Percentiles rank a stretch among this genome's conserved stretches.
These are phyloP conservation scores for Haematococcus lacustris DNA, from an alignment of 139 green algal species.

Conservation along the genomic window DNA sequence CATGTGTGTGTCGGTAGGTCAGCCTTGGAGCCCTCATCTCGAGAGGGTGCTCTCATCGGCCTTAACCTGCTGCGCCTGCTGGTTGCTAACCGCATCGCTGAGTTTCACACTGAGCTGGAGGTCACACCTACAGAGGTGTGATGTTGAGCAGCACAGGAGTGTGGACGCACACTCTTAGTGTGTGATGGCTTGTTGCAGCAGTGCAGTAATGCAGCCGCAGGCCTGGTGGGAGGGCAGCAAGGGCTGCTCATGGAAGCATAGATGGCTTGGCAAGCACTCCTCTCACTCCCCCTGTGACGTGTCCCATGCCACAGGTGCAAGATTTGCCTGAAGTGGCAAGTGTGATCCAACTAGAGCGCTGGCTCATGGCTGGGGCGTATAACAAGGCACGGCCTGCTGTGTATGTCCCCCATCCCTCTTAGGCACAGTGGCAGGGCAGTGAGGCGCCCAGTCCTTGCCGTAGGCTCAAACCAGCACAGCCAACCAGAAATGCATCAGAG, in stretches of 20 bases:
- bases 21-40: slow-evolving; percentile 50
- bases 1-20: too few species aligned
- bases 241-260: neutral
- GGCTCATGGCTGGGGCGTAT: slow-evolving; percentile 95
- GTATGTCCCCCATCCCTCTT: too few species aligned
- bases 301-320: slow-evolving; percentile 13
- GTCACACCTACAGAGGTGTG: slow-evolving; percentile 63
- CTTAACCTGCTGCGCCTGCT: slow-evolving; percentile 91
- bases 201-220: neutral
- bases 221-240: neutral
- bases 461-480: too few species aligned
- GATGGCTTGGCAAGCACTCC: neutral
- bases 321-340: slow-evolving; percentile 41
- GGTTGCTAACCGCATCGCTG: slow-evolving; percentile 90
- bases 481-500: too few species aligned
- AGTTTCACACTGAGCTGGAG: slow-evolving; percentile 97
- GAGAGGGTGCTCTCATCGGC: slow-evolving; percentile 63
- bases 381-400: too few species aligned
- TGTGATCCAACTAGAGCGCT: slow-evolving; percentile 80
- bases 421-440: too few species aligned
- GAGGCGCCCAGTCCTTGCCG: too few species aligned
- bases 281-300: neutral
- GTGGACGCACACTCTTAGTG: neutral
- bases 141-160: neutral
- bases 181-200: neutral